Conservation (phyloP, 2,329 filamentous ascomycete genomes). For the Claviceps citrina region DNA sequence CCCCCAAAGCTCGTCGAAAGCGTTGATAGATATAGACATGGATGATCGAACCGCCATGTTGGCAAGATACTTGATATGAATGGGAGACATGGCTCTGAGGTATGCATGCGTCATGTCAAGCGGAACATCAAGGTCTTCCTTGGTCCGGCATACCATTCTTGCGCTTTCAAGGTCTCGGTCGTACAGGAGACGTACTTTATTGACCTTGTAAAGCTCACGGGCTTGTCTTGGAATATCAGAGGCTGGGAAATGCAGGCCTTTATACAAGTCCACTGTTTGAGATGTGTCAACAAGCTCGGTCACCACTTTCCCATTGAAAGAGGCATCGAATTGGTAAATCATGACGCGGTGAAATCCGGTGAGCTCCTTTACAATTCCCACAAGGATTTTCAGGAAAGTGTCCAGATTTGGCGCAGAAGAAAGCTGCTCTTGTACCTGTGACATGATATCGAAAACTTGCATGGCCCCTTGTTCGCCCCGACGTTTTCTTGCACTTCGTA, state of each 20-base stretch:
- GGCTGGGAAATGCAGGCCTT: conserved; percentile 76
- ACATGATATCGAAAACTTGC: conserved; percentile 85
- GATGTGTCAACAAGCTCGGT: conserved; percentile 72
- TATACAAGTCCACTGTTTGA: conserved; percentile 69
- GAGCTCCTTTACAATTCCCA: conserved; percentile 75
- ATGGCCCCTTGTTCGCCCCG: conserved; percentile 69
- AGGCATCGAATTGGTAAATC: conserved; percentile 78
- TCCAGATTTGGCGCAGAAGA: conserved; percentile 56
- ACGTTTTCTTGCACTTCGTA: conserved; percentile 59
- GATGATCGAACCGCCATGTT: conserved; percentile 89
- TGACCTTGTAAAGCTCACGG: conserved; percentile 76
- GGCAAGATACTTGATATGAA: conserved; percentile 70
- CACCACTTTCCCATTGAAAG: conserved; percentile 74
- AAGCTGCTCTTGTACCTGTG: conserved; percentile 78
- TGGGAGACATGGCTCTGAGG: conserved; percentile 77
- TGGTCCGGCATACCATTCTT: conserved; percentile 62
- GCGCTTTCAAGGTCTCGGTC: conserved; percentile 69
- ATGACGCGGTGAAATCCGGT: conserved; percentile 87
- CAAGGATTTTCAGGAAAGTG: conserved; percentile 61
- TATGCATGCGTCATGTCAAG: conserved; percentile 76
- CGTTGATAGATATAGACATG: conserved; percentile 88
- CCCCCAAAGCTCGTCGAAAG: conserved; percentile 75
- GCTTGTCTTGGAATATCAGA: conserved; percentile 76
- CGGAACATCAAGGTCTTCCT: conserved; percentile 57
- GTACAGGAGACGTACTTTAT: conserved; percentile 77